A percentile compares a stretch with the other conserved stretches of the same genome.
Conservation (phyloP, 2,329 filamentous ascomycete species). For the Exserohilum rostratum region DNA sequence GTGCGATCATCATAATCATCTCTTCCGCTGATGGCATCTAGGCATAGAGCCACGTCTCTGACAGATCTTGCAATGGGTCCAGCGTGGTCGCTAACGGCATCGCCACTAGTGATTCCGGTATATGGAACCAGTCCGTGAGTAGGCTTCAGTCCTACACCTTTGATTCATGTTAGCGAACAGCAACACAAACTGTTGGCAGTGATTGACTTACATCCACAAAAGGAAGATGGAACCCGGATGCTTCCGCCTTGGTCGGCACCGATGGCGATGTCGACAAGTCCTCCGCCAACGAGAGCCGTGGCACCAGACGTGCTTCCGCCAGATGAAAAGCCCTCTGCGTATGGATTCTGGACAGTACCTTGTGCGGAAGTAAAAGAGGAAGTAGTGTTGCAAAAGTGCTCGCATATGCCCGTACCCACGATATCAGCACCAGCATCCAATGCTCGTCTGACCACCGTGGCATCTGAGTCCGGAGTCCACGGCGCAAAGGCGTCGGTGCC, state of each 20-base stretch:
- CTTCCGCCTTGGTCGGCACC: conserved; percentile 51
- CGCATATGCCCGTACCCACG: conserved; percentile 59
- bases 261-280: conserved; percentile 47
- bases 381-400: conserved; percentile 60
- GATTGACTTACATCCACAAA: conserved; percentile 40
- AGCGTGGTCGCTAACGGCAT: conserved; percentile 53
- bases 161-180: background rate
- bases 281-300: conserved; percentile 52
- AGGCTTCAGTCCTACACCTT: conserved; percentile 50
- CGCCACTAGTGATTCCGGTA: conserved; percentile 52
- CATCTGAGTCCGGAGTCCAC: conserved; percentile 61
- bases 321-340: conserved; percentile 52
- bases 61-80: conserved; percentile 41
- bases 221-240: conserved; percentile 46
- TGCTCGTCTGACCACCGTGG: conserved; percentile 59
- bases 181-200: background rate
- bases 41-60: conserved; percentile 29
- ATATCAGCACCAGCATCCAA: conserved; percentile 60
- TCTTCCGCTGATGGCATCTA: conserved; percentile 40
- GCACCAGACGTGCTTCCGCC: conserved; percentile 57
- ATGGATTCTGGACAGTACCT: conserved; percentile 50
- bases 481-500: conserved; percentile 56
- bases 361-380: conserved; percentile 55
- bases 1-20: conserved; percentile 42
- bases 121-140: conserved; percentile 59